These are phyloP conservation scores for Lathyrus sativus DNA, from an alignment of 306 rosid genomes.

Conservation along the genomic window DNA sequence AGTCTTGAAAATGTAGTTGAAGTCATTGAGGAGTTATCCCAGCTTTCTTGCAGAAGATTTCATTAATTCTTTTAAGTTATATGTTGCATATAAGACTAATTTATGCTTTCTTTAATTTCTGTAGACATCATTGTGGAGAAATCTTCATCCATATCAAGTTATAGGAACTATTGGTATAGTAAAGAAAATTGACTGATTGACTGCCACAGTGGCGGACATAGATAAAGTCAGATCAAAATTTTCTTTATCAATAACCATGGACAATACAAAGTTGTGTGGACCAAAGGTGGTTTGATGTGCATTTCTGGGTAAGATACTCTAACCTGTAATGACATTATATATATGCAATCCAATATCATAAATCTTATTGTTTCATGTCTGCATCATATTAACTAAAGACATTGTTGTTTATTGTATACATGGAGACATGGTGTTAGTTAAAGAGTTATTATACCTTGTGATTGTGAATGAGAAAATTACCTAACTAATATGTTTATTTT, in stretches of 20 bases:
- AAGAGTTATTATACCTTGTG: too few relatives aligned
- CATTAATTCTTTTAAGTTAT: conserved; percentile 1
- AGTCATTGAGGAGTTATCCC: background rate
- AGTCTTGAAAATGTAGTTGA: too few relatives aligned
- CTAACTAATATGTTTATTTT: too few relatives aligned
- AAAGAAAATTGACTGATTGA: conserved; percentile 87
- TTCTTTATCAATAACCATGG: conserved; percentile 54
- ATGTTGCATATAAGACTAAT: conserved; percentile 23
- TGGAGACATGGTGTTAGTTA: too few relatives aligned
- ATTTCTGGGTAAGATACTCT: conserved; percentile 72
- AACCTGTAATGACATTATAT: conserved; percentile 6
- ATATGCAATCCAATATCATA: conserved; percentile 12
- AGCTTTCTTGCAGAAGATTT: background rate
- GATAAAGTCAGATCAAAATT: conserved; percentile 66
- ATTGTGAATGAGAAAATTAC: too few relatives aligned
- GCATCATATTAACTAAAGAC: too few relatives aligned
- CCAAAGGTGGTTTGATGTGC: conserved; percentile 97
- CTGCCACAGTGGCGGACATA: conserved; percentile 78
- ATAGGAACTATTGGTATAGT: conserved; percentile 74
- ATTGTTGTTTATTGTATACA: too few relatives aligned
- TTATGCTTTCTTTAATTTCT: conserved; percentile 38
- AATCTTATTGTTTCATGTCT: too few relatives aligned
- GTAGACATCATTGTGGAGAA: conserved; percentile 90
- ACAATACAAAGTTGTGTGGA: conserved; percentile 13
- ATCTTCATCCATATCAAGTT: conserved; percentile 86